Evolutionary conservation across 441 rosid genomes (phyloP).

Genomic region (Pelargonium fulgidum): DNA sequence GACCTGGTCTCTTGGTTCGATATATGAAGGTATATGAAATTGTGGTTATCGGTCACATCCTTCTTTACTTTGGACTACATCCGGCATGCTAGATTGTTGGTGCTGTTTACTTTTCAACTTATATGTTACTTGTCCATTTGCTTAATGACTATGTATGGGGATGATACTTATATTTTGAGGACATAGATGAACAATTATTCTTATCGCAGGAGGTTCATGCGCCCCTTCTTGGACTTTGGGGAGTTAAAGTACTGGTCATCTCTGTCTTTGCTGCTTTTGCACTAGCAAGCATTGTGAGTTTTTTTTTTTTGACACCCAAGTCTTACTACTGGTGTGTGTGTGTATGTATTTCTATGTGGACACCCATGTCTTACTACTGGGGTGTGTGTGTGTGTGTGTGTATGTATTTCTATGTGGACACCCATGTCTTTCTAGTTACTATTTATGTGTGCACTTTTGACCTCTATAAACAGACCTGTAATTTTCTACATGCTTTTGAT

Average conservation of each 20-base stretch:
- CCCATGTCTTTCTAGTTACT: background rate
- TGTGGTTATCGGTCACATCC: background rate
- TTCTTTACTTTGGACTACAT: background rate
- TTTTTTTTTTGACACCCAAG: slow-evolving; percentile 3
- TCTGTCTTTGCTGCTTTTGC: slow-evolving; percentile 48
- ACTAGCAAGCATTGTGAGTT: slow-evolving; percentile 51
- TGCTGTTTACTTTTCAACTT: background rate
- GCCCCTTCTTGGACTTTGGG: slow-evolving; percentile 50
- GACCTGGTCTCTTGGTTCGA: slow-evolving; percentile 44
- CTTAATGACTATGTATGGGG: too few relatives aligned
- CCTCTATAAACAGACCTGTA: background rate
- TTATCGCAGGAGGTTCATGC: slow-evolving; percentile 49
- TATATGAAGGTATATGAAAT: slow-evolving; percentile 46
- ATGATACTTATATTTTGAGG: background rate
- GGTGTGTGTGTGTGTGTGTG: too few relatives aligned
- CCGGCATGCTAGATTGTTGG: background rate
- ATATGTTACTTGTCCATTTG: background rate
- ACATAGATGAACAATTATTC: background rate
- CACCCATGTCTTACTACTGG: background rate
- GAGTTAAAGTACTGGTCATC: slow-evolving; percentile 42
- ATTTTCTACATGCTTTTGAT: slow-evolving; percentile 9
- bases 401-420: background rate
- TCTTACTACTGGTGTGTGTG: too few relatives aligned
- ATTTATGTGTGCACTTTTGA: background rate
- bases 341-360: too few relatives aligned